Conservation (phyloP, 1,139 yeast species). For the Sugiyamaella xylanicola region DNA sequence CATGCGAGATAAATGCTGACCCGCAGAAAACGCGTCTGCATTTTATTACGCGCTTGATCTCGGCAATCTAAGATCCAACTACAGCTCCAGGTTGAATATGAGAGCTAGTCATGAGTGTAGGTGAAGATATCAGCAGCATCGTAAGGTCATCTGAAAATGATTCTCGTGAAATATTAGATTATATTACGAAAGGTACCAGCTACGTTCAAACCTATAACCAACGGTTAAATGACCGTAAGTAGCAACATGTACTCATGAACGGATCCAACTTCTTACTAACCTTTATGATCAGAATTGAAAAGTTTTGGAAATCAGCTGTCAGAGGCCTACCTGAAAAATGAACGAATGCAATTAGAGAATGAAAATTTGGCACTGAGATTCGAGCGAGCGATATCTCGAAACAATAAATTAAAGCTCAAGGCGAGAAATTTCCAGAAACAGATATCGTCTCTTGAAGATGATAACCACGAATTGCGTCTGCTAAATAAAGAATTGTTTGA, state of each 20-base stretch:
- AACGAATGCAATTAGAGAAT: neutral
- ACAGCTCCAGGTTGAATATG: no score
- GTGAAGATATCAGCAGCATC: neutral
- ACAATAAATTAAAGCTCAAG: neutral
- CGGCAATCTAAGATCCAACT: neutral
- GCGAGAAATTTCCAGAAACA: neutral
- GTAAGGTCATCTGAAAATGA: slow-evolving; percentile 7
- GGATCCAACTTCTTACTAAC: no score
- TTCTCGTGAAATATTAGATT: slow-evolving; percentile 3
- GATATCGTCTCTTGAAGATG: neutral
- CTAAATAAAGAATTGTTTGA: slow-evolving; percentile 5
- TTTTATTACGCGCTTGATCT: neutral
- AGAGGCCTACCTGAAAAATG: neutral
- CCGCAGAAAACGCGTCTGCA: neutral
- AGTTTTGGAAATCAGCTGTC: neutral
- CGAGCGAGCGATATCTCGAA: neutral
- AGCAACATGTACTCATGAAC: no score
- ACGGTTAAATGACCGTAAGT: slow-evolving; percentile 9
- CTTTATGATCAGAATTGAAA: neutral
- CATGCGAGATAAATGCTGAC: neutral
- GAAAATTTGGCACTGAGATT: neutral
- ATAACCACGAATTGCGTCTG: neutral
- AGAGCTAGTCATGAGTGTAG: slow-evolving; percentile 8
- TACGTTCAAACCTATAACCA: slow-evolving; percentile 7
- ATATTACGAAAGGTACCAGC: neutral